Base-by-base conservation (phyloP, 306 rosid genomes). In the Cicer cuneatum region DNA sequence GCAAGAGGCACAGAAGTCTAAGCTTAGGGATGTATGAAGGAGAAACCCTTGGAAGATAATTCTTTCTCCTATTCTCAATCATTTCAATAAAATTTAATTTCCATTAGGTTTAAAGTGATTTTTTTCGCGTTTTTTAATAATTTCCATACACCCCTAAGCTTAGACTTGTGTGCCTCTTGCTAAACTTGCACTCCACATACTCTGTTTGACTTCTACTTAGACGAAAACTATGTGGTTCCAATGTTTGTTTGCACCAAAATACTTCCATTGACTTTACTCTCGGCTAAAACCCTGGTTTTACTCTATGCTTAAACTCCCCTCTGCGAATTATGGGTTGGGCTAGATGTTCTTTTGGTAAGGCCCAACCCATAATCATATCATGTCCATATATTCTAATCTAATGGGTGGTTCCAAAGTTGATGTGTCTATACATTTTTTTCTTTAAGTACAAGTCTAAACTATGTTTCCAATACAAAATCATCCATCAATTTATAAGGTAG, bases 391-490 rank as follows among this genome's bases (percentile, higher is more conserved):
- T 56, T 54, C 21, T 19, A 9, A 18, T 56, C 11, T 56, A 9
- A 56, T 18, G 67, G 67, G 11, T 18, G 16, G n/a, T 13, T 64
- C 18, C 33, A 19, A 66, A 45, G 18, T 66, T 39, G 7, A 19
- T 11, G 16, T 18, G 54, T 18, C 54, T 43, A 8, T 66, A 43
- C 47, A 66, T 37, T 43, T 66, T 43, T 43, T 11, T n/a, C 5
- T 53, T 13, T 39, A 49, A 2, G 14, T 40, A 38, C 51, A 67
- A 53, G 61, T 19, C 37, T 33, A 70, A 9, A 13, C 64, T 39
- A 45, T 41, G 59, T 59, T 71, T 66, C 54, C 24, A 40, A 46
- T 13, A 9, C 13, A 61, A 61, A 61, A 43, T 42, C 42, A 7
- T 41, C 2, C 38, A 65, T 35, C 74, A 53, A 42, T 18, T 56